These are phyloP conservation scores for Bruguiera gymnorhiza DNA, from an alignment of 345 rosid genomes.

Conservation along the genomic window DNA sequence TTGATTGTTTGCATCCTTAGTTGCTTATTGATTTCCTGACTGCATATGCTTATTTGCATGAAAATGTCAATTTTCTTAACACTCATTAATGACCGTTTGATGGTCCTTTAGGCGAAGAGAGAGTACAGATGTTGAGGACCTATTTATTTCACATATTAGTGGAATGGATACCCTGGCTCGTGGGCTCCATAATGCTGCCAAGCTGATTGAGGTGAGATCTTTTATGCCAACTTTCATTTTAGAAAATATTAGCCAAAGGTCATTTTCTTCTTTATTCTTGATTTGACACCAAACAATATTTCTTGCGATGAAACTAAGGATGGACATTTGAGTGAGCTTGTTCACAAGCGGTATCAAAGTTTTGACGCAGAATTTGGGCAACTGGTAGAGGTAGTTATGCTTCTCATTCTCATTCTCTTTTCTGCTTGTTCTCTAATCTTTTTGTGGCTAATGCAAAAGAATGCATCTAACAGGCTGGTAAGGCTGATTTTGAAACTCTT, in stretches of 20 bases:
- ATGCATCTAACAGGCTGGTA: conserved; percentile 52
- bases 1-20: neutral
- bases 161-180: conserved; percentile 97
- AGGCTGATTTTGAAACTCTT: conserved; percentile 75
- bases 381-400: conserved; percentile 49
- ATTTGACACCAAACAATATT: neutral
- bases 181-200: conserved; percentile 80
- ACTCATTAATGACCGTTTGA: neutral
- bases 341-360: conserved; percentile 64
- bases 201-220: conserved; percentile 63
- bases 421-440: neutral
- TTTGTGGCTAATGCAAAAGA: neutral
- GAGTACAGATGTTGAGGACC: conserved; percentile 90
- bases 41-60: neutral
- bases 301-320: conserved; percentile 37
- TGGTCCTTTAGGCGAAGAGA: conserved; percentile 69
- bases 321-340: conserved; percentile 63
- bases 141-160: conserved; percentile 77
- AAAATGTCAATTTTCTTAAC: too few relatives aligned
- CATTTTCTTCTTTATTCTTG: neutral
- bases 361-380: conserved; percentile 68
- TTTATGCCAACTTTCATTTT: neutral
- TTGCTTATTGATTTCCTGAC: neutral
- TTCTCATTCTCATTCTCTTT: neutral
- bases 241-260: neutral